phyloP scores from a whole-genome alignment of 2,329 filamentous ascomycete species.

The Colletotrichum siamense region DNA sequence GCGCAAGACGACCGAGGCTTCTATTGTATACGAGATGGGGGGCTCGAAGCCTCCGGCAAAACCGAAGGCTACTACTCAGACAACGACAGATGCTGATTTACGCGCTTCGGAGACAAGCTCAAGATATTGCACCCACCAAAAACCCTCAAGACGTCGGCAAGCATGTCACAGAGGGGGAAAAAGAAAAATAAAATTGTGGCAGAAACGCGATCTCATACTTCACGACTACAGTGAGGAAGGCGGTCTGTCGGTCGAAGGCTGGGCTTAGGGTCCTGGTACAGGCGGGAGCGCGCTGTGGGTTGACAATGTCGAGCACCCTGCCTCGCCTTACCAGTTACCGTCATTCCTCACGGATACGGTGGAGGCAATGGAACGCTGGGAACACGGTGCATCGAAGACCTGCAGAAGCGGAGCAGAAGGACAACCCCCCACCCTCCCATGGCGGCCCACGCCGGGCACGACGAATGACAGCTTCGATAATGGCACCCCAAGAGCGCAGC shows the following conservation, averaged over 20 bases:
- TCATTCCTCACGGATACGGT: background rate
- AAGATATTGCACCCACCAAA: background rate
- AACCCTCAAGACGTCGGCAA: background rate
- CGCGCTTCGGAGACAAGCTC: background rate
- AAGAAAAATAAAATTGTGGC: background rate
- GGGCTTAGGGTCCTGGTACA: background rate
- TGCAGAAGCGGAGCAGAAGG: slow-evolving; percentile 15
- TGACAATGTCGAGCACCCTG: background rate
- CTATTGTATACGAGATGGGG: background rate
- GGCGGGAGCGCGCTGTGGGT: background rate
- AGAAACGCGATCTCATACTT: background rate
- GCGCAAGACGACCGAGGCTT: background rate
- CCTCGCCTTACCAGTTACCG: background rate
- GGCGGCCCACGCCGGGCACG: background rate
- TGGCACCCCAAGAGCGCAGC: slow-evolving; percentile 4
- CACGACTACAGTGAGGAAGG: background rate
- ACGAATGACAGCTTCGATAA: slow-evolving; percentile 13
- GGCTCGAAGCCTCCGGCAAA: background rate
- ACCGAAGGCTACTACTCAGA: background rate
- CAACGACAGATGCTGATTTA: background rate
- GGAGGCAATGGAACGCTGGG: slow-evolving; percentile 11
- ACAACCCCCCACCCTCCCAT: background rate
- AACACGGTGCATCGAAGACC: slow-evolving; percentile 17
- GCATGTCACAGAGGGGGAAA: background rate
- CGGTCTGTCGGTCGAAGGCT: background rate